Evolutionary conservation across 768 basidiomycete genomes (phyloP).

Genomic region (Suillus subluteus): DNA sequence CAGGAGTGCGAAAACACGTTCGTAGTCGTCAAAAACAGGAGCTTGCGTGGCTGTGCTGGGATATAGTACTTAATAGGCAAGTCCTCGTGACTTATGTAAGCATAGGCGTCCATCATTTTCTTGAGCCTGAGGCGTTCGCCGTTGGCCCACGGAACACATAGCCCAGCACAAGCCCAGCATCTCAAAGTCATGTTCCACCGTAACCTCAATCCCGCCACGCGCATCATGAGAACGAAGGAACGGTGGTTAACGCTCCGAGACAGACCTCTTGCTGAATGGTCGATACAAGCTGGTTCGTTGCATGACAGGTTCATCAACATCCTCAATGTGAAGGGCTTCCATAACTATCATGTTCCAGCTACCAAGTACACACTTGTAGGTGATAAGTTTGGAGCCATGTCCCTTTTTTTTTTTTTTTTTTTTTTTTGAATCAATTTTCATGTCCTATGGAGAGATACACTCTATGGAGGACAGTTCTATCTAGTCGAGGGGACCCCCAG

Average conservation of each 20-base stretch:
- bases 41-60: background rate
- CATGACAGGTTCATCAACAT: no score
- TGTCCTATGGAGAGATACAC: no score
- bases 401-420: no score
- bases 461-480: no score
- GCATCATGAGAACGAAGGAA: background rate
- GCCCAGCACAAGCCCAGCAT: no score
- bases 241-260: background rate
- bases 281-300: no score
- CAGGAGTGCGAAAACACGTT: conserved; percentile 9
- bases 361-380: background rate
- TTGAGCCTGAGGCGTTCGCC: no score
- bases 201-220: no score
- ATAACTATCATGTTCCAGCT: background rate
- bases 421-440: no score
- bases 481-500: no score
- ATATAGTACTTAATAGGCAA: background rate
- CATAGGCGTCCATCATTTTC: background rate
- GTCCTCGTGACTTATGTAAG: background rate
- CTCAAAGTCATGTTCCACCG: no score
- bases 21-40: background rate
- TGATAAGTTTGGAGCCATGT: conserved; percentile 4
- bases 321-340: no score
- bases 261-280: background rate
- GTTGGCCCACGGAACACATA: background rate